Evolutionary conservation across 768 basidiomycete species (phyloP), one percentile per base, ranked within the genome.

Genomic region (Mycena amicta): DNA sequence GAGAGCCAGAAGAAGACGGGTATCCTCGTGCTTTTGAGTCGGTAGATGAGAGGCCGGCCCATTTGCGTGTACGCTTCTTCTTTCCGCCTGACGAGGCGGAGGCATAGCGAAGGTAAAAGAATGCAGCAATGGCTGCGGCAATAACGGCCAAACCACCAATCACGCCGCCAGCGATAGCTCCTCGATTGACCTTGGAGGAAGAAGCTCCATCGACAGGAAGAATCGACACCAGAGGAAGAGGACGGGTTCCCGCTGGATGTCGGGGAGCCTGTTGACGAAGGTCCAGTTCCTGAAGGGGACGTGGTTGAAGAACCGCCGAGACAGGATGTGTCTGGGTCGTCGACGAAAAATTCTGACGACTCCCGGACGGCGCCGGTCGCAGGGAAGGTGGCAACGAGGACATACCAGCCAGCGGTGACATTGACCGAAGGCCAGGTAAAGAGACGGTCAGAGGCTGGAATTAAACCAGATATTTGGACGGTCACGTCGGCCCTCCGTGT

Each of bases 101-200:
- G 56, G 58, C 75, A 72, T 54, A 76, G 52, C 47, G 47, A 29
- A 49, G n/a, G 47, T 49, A 49, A 28, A 49, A 26, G 47, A 12
- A 49, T 4, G 47, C 47, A 5, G 72, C 65, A 16, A 74, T 64
- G 22, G 79, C 60, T 4, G 60, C 62, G 27, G 71, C 63, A 6
- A 76, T 41, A 29, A 83, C 53, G 15, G 70, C 78, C 2, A 77
- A 64, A 2, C 75, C 81, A 4, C 82, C 86, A 3, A 87, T 61
- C 20, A 81, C 76, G 25, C 80, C 79, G 2, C 86, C 88, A 4
- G 76, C 79, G 26, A 88, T 80, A 6, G 75, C 74, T 0, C 77
- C 80, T 1, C 47, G 47, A 49, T 49, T 49, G 27, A 70, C 66
- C 3, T 65, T 59, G 16, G 73, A 60, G 18, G 72, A 49, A 15